These are phyloP conservation scores for Reticulascus tulasneorum DNA, from an alignment of 2,329 filamentous ascomycete genomes.

Conservation along the genomic window DNA sequence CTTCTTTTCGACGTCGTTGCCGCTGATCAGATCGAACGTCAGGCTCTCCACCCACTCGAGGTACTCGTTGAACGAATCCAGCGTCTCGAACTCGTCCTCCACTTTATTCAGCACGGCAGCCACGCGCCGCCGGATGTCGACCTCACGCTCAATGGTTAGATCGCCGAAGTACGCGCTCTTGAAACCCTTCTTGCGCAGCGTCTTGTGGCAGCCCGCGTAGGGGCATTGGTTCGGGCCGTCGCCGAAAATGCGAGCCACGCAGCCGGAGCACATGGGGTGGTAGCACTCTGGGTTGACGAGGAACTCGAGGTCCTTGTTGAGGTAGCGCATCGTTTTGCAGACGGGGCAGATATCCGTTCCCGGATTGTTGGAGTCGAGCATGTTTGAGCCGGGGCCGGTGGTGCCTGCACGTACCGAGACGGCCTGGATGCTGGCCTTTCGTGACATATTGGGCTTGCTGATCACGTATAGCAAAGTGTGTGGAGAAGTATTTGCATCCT, in stretches of 20 bases:
- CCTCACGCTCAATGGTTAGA: conserved; percentile 82
- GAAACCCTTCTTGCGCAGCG: conserved; percentile 80
- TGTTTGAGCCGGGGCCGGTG: conserved; percentile 2
- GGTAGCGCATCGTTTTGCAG: conserved; percentile 94
- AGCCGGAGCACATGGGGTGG: conserved; percentile 97
- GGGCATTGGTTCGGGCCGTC: conserved; percentile 90
- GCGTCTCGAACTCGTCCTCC: conserved; percentile 85
- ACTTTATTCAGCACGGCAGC: conserved; percentile 78
- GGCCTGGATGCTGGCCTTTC: background rate
- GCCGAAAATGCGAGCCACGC: conserved; percentile 90
- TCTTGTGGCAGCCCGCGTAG: conserved; percentile 82
- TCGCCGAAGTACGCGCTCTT: conserved; percentile 87
- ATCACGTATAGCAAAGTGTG: too few species aligned
- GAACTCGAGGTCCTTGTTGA: conserved; percentile 91
- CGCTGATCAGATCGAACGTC: conserved; percentile 80
- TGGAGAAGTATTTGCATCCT: too few species aligned
- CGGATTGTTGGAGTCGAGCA: too few species aligned
- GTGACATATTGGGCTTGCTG: conserved; percentile 18
- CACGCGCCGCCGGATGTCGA: conserved; percentile 82
- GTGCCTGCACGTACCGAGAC: background rate
- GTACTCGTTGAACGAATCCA: conserved; percentile 87
- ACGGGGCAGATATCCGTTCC: conserved; percentile 81
- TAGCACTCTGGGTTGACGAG: conserved; percentile 98
- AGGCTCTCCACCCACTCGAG: conserved; percentile 88
- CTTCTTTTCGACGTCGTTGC: conserved; percentile 58